Evolutionary conservation across 2,329 filamentous ascomycete genomes (phyloP).

Genomic region (Phyllosticta citriasiana): DNA sequence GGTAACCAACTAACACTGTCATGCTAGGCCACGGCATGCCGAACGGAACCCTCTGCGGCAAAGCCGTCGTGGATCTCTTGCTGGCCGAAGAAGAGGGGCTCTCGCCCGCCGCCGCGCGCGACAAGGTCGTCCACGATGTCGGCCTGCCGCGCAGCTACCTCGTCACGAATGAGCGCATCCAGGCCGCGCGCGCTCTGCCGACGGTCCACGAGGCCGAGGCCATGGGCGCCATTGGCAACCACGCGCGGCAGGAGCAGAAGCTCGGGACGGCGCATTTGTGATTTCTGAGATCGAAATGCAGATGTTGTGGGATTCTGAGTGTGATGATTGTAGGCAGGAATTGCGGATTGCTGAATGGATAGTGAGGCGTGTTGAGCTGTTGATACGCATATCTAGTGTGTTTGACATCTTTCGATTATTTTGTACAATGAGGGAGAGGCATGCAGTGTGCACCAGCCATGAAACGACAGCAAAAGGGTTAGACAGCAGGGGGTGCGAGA

Average conservation of each 20-base stretch:
- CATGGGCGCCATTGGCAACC: constrained; percentile 15
- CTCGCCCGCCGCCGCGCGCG: constrained; percentile 19
- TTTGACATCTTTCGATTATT: too few species aligned
- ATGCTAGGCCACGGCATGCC: constrained; percentile 58
- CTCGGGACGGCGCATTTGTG: not conserved
- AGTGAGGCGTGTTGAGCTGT: too few species aligned
- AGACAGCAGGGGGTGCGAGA: too few species aligned
- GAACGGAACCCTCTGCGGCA: constrained; percentile 56
- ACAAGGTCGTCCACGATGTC: constrained; percentile 23
- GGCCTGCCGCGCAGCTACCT: constrained; percentile 29
- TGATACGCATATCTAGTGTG: too few species aligned
- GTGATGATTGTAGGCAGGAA: too few species aligned
- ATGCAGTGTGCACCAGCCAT: too few species aligned
- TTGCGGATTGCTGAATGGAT: too few species aligned
- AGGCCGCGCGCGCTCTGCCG: constrained; percentile 19
- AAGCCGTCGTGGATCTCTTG: constrained; percentile 53
- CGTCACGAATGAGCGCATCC: constrained; percentile 26
- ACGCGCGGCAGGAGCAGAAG: constrained; percentile 6
- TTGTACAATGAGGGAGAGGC: too few species aligned
- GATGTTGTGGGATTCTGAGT: too few species aligned
- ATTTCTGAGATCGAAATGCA: too few species aligned
- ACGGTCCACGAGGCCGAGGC: constrained; percentile 27
- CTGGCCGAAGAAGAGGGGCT: constrained; percentile 30
- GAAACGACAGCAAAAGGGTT: too few species aligned
- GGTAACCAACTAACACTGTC: not conserved